A percentile compares a stretch with the other conserved stretches of the same genome.
phyloP scores from a whole-genome alignment of 371 early-diverging fungal genomes.

The Cokeromyces recurvatus region DNA sequence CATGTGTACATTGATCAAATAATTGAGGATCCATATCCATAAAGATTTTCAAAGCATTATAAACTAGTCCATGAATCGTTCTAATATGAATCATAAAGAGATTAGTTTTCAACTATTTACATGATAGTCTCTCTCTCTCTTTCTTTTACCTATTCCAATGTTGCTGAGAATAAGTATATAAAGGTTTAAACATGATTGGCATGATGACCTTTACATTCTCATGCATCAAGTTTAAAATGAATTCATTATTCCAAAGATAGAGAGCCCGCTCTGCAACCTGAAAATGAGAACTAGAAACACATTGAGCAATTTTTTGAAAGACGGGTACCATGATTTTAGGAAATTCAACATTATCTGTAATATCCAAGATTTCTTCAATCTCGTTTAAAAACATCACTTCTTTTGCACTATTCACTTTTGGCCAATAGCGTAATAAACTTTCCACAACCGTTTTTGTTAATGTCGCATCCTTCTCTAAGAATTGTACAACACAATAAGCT shows the following conservation, averaged over 20 bases:
- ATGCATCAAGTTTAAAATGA: slow-evolving; percentile 88
- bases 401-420: slow-evolving; percentile 96
- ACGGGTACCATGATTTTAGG: slow-evolving; percentile 81
- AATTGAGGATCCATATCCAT: slow-evolving; percentile 89
- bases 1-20: slow-evolving; percentile 81
- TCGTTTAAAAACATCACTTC: slow-evolving; percentile 98
- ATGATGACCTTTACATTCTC: slow-evolving; percentile 84
- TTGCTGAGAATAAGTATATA: slow-evolving; percentile 86
- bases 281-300: slow-evolving; percentile 93
- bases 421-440: slow-evolving; percentile 92
- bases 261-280: slow-evolving; percentile 97
- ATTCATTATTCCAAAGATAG: slow-evolving; percentile 96
- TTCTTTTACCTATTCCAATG: slow-evolving; percentile 96
- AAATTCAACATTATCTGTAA: slow-evolving; percentile 86
- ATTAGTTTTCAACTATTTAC: too few relatives aligned
- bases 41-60: slow-evolving; percentile 86
- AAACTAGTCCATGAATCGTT: slow-evolving; percentile 88
- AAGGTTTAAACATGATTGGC: slow-evolving; percentile 89
- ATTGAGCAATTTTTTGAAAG: slow-evolving; percentile 85
- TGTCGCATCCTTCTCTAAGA: slow-evolving; percentile 93
- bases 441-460: slow-evolving; percentile 83
- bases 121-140: too few relatives aligned
- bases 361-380: slow-evolving; percentile 94
- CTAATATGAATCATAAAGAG: slow-evolving; percentile 23
- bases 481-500: slow-evolving; percentile 96